phyloP scores from a whole-genome alignment of 768 basidiomycete genomes.

The Suillus spraguei region DNA sequence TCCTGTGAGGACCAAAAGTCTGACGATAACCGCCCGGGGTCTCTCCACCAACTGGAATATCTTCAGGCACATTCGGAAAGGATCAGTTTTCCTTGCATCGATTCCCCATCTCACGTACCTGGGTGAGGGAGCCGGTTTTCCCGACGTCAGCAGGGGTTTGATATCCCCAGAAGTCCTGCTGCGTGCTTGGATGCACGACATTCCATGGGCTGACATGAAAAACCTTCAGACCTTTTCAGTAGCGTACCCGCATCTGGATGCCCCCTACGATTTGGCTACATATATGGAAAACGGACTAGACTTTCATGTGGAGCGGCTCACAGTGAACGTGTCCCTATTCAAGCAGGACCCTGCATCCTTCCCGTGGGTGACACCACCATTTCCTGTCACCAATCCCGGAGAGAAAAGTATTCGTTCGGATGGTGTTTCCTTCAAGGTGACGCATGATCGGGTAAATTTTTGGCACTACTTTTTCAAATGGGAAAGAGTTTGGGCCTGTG shows the following conservation, averaged over 20 bases:
- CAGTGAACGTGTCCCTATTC: neutral
- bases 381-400: neutral
- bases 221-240: neutral
- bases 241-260: neutral
- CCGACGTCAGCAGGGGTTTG: neutral
- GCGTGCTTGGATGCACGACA: too few species aligned
- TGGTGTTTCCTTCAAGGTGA: neutral
- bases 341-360: neutral
- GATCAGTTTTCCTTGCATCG: neutral
- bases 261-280: rapidly evolving
- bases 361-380: neutral
- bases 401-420: neutral
- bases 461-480: neutral
- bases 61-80: too few species aligned
- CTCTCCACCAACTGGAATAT: rapidly evolving
- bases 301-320: neutral
- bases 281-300: neutral
- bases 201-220: neutral
- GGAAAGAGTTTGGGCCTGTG: neutral
- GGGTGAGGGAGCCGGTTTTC: neutral
- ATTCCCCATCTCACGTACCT: neutral
- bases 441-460: neutral
- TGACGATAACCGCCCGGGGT: neutral
- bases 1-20: neutral
- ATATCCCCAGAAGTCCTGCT: too few species aligned